Evolutionary conservation across 1,284 basidiomycete genomes (phyloP).

Genomic region (Boletus sp.): DNA sequence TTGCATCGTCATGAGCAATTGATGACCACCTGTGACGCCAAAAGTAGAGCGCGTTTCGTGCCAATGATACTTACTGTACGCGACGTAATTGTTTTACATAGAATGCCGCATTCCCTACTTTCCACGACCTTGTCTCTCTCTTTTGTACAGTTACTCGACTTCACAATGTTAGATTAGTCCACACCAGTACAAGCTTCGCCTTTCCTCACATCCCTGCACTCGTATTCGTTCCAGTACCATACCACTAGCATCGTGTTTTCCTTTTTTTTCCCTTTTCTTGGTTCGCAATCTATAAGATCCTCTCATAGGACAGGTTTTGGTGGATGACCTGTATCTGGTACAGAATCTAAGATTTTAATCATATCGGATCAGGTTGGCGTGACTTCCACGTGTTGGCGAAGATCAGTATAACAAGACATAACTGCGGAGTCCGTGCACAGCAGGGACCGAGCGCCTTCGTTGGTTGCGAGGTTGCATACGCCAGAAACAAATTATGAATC

Average conservation of each 20-base stretch:
- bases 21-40: constrained; percentile 11
- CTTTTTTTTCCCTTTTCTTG: neutral
- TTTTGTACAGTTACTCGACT: constrained; percentile 9
- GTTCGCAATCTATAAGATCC: constrained; percentile 8
- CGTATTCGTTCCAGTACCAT: neutral
- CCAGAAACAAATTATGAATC: too few relatives aligned
- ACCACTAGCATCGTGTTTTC: constrained; percentile 6
- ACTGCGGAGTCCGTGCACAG: too few relatives aligned
- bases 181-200: constrained; percentile 3
- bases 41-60: constrained; percentile 15
- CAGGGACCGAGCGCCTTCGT: too few relatives aligned
- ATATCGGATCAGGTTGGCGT: constrained; percentile 1
- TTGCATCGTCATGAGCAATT: constrained; percentile 1
- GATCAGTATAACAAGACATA: too few relatives aligned
- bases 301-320: neutral
- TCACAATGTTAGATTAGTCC: constrained; percentile 8
- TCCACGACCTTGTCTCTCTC: constrained; percentile 4
- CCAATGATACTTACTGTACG: constrained; percentile 19
- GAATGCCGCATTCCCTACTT: constrained; percentile 18
- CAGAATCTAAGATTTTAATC: constrained; percentile 3
- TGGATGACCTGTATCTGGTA: neutral
- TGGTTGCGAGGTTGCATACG: too few relatives aligned
- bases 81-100: constrained; percentile 23
- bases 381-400: constrained; percentile 18
- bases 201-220: neutral